Base-by-base conservation (phyloP, 495 filamentous ascomycete genomes). In the Lophiotrema nucula region DNA sequence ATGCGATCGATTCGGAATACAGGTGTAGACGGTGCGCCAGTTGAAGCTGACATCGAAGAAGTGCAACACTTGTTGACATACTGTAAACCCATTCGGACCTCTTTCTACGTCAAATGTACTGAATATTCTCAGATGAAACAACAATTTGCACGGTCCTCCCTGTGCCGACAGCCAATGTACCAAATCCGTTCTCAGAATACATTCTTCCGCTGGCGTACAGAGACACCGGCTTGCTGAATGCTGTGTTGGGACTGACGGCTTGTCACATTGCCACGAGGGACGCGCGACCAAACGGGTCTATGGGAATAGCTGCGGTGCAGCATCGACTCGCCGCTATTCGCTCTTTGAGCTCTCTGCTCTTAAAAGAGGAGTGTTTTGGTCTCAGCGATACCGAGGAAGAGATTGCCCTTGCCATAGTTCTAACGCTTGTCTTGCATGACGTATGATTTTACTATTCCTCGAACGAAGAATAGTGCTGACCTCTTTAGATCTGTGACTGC, bases 331-430 rank as follows among this genome's bases (percentile, higher is more conserved):
- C 24, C 4, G 47, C 47, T 23, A 37, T 51, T 35, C 47, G 28
- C 12, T 33, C 47, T 24, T 19, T 51, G 16, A 51, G 47, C 27
- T 5, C 13, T 22, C 47, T 51, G 13, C 19, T 51, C 1, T 12
- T 4, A 2, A 51, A 51, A 38, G 47, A 51, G 21, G 27, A 51
- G 18, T 8, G 18, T 15, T 13, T 38, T 6, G 47, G 47, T 13
- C 24, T 51, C 19, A 51, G 18, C 18, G 26, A 35, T 19, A 24
- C 28, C 12, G 47, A 51, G 19, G 47, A 51, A 51, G 47, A 51
- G 27, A 37, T 51, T 24, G 19, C 47, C 35, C 27, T 51, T 22
- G 26, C 47, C 16, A 35, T 38, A 4, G 47, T 51, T 16, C 28
- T 51, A 25, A 35, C 18, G 19, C 27, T 51, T 3, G 26, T 51